Evolutionary conservation across 805 yeast species (phyloP), one percentile per base, ranked within the genome.

Genomic region (Sugiyamaella floridensis): DNA sequence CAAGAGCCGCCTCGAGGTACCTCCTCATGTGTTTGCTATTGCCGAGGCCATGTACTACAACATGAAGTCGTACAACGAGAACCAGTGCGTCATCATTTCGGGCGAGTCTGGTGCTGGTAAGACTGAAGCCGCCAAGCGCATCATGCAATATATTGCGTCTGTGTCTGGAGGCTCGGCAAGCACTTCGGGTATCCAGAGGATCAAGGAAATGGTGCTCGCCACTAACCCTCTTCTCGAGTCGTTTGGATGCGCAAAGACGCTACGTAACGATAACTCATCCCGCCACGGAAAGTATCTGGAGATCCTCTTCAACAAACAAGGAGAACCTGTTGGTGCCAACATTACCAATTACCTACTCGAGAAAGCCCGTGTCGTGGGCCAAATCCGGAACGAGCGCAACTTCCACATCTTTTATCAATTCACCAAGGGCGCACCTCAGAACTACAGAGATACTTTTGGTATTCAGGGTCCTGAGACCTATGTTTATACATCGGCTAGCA

Each of bases 71-170:
- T 93, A 93, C 70, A 81, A 86, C 54, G 98, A 93, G 63, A 89
- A 83, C 65, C 99, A 93, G 68, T 92, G 98, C 77, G 98, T 93
- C 19, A 93, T 93, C 62, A 93, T 93, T 60, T 87, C 96, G 2
- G 98, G 98, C 53, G 98, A 92, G 68, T 87, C 96, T 1, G 98
- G 98, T 57, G 98, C 98, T 4, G 98, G 98, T 48, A 92, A 92
- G 67, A 92, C 98, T 4, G 98, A 92, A 71, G 97, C 97, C 19
- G 97, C 98, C 43, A 92, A 92, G 74, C 82, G 95, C 67, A 90
- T 92, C 69, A 92, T 92, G 98, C 97, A 92, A 71, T 92, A 92
- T 67, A 85, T 92, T 60, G 69, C 97, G 40, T 82, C 90, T 20
- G 96, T 89, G 2, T 83, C 93, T 1, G 95, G 90, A 11, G 76